These are phyloP conservation scores for Endoconidiophora laricicola DNA, from an alignment of 2,329 filamentous ascomycete genomes.

Conservation along the genomic window DNA sequence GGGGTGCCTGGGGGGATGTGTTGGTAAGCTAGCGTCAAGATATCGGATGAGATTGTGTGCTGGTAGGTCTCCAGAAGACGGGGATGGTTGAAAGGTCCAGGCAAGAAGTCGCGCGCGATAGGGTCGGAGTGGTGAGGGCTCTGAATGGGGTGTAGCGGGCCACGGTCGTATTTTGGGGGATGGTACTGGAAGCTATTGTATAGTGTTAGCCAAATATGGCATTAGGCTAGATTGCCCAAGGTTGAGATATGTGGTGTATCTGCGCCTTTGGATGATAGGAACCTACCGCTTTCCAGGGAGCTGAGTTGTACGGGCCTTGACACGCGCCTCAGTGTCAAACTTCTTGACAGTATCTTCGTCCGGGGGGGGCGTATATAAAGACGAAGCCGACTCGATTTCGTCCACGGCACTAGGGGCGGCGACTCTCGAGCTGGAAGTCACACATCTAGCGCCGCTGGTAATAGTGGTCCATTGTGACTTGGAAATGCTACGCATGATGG, in stretches of 20 bases:
- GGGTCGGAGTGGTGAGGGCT: constrained; percentile 76
- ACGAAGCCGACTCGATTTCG: constrained; percentile 12
- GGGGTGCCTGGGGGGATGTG: constrained; percentile 66
- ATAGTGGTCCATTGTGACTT: constrained; percentile 11
- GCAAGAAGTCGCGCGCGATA: constrained; percentile 70
- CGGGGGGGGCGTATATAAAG: constrained; percentile 25
- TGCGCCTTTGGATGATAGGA: neutral
- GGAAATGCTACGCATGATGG: constrained; percentile 4
- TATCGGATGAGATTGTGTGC: constrained; percentile 68
- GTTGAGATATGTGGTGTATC: neutral
- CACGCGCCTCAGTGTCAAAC: constrained; percentile 25
- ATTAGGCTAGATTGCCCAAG: neutral
- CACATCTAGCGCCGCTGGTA: constrained; percentile 14
- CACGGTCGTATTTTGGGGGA: constrained; percentile 85
- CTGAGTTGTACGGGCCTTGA: constrained; percentile 21
- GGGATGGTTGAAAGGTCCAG: constrained; percentile 78
- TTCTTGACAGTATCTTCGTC: constrained; percentile 23
- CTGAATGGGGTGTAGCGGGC: constrained; percentile 83
- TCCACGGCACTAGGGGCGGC: constrained; percentile 5
- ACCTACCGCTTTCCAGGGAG: constrained; percentile 32
- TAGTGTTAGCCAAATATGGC: neutral
- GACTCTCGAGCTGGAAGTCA: constrained; percentile 8
- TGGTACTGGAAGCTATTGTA: constrained; percentile 73
- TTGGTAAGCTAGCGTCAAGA: constrained; percentile 75
- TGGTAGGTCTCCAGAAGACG: constrained; percentile 83